Base-by-base conservation (phyloP, 257 asterid genomes). In the Scutellaria barbata region DNA sequence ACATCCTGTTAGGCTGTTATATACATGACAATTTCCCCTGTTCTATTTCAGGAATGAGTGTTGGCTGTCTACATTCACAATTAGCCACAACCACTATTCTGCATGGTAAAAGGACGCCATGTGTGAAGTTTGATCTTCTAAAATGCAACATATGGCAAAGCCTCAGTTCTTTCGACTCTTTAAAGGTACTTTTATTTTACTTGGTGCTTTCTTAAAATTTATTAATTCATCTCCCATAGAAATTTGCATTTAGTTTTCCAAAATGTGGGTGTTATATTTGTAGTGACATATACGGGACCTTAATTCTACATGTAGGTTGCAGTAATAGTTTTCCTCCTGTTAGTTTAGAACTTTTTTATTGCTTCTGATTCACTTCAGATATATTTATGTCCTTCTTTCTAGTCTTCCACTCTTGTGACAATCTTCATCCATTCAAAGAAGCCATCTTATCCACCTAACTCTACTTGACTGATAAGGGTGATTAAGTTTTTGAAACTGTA, bases 101-200 rank as follows among this genome's bases (percentile, higher is more conserved):
- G 78, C 79, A 42, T 57, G 4, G 76, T 64, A 73, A 78, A 68
- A 58, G 80, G 79, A 78, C 69, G 76, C 75, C 66, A 65, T 59
- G 56, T 13, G 76, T 78, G 33, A 81, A 75, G 67, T 82, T 75
- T 43, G 83, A 82, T 66, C 45, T 74, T 72, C 63, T 67, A 61
- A 84, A 81, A 45, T 70, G 63, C 70, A 66, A 71, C 55, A 42
- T 78, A 7, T 71, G 52, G 70, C 59, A 65, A 75, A 73, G 78
- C 68, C 82, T 91, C 71, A 77, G 95, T 63, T 87, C 84, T 59
- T 87, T 83, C n/a, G 77, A 84, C 74, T 81, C 93, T 69, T 46
- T 91, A 39, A 80, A 88, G 96, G 98, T 87, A 68, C 46, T 50
- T 40, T 6, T 45, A 60, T 43, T 20, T 39, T 10, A 9, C 52